Base-by-base conservation (phyloP, 805 yeast species). In the Saturnispora halmiae region DNA sequence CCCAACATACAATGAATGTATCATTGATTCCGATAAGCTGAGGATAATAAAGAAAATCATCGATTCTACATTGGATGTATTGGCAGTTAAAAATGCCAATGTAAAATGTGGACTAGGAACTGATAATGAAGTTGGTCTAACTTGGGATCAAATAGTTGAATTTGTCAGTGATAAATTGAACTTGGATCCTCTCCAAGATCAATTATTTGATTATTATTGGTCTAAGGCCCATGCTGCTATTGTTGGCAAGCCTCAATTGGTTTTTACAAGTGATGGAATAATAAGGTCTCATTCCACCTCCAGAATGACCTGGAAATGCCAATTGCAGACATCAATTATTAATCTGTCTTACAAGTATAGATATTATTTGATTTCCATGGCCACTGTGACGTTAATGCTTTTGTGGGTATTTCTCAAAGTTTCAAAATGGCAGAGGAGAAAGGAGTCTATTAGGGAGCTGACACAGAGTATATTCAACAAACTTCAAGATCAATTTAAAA, bases 1-100 rank as follows among this genome's bases (percentile, higher is more conserved):
- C 18, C 84, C 92, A 4, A 54, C 81, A 1, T 62, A 74, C 35
- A 81, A 79, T 15, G 59, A 60, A 31, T 90, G 98, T 66, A 67
- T 79, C 16, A 77, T 87, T 25, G 96, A 90, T 56, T 76, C 82
- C 27, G 75, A 72, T 47, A 83, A 78, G 60, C 79, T 84, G 28
- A 78, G 77, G 46, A 73, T 79, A 51, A 69, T 85, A 16, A 74
- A 73, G 38, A 77, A 74, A 40, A 77, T 86, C 62, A 73, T 81
- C 13, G 72, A 74, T 40, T 74, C 76, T 44, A 74, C 84, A 1
- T 66, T 79, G 31, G 81, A 79, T 46, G 57, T 83, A 38, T 65
- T 90, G 48, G 71, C 92, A 42, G 63, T 73, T 13, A 72, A 81
- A 49, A 82, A 87, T 56, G 95, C 95, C 1, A 68, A 70, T 45